Evolutionary conservation across 2,329 filamentous ascomycete genomes (phyloP).

Genomic region (Fusarium sarcochroum): DNA sequence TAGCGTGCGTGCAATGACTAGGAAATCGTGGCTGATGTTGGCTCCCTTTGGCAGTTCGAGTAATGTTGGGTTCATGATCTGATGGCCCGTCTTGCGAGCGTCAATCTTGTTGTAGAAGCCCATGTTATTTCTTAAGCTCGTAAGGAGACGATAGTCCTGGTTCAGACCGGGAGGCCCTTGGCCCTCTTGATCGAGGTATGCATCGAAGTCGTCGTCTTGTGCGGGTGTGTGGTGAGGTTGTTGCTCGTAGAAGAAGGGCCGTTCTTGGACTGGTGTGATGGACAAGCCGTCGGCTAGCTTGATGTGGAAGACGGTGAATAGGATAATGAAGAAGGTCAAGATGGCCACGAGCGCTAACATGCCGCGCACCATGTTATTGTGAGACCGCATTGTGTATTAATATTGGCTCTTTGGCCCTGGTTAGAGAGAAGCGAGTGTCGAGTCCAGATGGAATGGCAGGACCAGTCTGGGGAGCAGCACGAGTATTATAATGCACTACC

Average conservation of each 20-base stretch:
- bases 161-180: not conserved
- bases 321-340: conserved; percentile 9
- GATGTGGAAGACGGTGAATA: conserved; percentile 29
- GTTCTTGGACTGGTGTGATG: conserved; percentile 16
- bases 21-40: conserved; percentile 33
- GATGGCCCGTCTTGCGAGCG: conserved; percentile 21
- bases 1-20: conserved; percentile 31
- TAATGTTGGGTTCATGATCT: conserved; percentile 39
- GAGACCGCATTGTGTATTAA: conserved; percentile 28
- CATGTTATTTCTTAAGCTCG: conserved; percentile 37
- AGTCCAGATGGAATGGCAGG: not conserved
- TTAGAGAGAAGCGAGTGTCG: not conserved
- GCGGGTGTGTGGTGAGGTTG: conserved; percentile 3
- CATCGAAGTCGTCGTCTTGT: conserved; percentile 8
- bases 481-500: conserved; percentile 15
- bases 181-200: conserved; percentile 5
- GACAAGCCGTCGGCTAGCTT: conserved; percentile 26
- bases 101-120: conserved; percentile 39
- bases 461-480: not conserved
- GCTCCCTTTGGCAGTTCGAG: conserved; percentile 29
- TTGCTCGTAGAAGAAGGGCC: conserved; percentile 36
- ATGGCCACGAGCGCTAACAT: conserved; percentile 26
- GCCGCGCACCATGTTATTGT: conserved; percentile 24
- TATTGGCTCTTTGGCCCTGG: not conserved
- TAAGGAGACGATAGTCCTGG: conserved; percentile 34